Evolutionary conservation across 2,329 filamentous ascomycete species (phyloP), one percentile per base, ranked within the genome.

Genomic region (Aspergillus pseudoterreus): DNA sequence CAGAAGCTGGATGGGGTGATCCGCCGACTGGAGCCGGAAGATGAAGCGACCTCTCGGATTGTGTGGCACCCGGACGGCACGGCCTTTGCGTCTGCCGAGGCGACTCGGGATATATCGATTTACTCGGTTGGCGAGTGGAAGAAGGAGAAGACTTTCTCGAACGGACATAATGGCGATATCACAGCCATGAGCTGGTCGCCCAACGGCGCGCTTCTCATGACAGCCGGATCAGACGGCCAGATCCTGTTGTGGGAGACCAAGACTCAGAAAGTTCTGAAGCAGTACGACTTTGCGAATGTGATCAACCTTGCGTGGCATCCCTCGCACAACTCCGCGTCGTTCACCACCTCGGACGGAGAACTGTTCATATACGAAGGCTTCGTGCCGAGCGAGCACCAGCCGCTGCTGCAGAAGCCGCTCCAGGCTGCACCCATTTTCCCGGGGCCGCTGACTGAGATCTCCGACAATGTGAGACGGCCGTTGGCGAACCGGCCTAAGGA

Each of bases 11-110:
- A 96, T 62, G 92, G 91, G 1, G 76, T 96, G 59, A 94, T 97
- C 60, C 86, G 85, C 55, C 81, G 82, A 15, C 71, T 92, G 3
- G 92, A 96, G 52, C 81, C 84, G 1, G 90, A 94, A 42, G 81
- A 85, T 1, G 88, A 95, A 55, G 80, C 83, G 5, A 91, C 86
- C 57, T 86, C 90, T 4, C 82, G 81, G 63, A 84, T 87, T 5
- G 82, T 84, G 0, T 99, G 94, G 94, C 94, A 97, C 72, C 95
- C 95, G 0, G 92, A 97, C 67, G 92, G 94, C 17, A 83, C 90
- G 59, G 90, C 92, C 3, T 95, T 99, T 71, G 92, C 90, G 1
- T 85, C 88, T 17, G 85, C 90, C 0, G 96, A 92, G 17, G 82
- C 87, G 0, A 90, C 87, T 19, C 82, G 86, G 72, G 87, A 95